Percentiles rank a stretch among this genome's conserved stretches.
These are phyloP conservation scores for Naganishia sp. DNA, from an alignment of 1,284 basidiomycete genomes.

Conservation along the genomic window DNA sequence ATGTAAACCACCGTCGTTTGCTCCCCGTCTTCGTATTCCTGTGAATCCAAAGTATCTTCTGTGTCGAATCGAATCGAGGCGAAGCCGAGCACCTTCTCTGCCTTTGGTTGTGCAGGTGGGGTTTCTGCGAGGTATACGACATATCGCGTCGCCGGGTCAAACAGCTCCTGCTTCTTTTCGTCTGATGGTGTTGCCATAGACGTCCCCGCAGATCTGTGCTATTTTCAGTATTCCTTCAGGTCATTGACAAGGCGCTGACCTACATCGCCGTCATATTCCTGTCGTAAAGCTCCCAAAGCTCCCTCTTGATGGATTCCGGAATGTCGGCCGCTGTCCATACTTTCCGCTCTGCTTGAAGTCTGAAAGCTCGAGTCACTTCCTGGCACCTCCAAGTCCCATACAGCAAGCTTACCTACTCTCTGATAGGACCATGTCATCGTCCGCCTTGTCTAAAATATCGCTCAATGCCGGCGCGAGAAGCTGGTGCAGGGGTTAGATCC, in stretches of 20 bases:
- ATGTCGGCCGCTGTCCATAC: constrained; percentile 32
- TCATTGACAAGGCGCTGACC: background rate
- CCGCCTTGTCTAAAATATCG: background rate
- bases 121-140: constrained; percentile 33
- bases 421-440: background rate
- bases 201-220: constrained; percentile 23
- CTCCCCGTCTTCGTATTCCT: constrained; percentile 34
- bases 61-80: constrained; percentile 52
- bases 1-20: constrained; percentile 28
- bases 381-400: background rate
- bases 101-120: background rate
- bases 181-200: constrained; percentile 39
- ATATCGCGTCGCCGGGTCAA: constrained; percentile 44
- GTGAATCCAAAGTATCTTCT: constrained; percentile 45
- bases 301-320: constrained; percentile 26
- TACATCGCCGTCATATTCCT: constrained; percentile 45
- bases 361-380: background rate
- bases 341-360: constrained; percentile 29
- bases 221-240: background rate
- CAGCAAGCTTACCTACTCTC: background rate
- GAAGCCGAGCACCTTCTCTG: constrained; percentile 42
- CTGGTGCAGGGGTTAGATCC: background rate
- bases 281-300: constrained; percentile 43
- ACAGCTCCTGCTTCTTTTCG: constrained; percentile 48
- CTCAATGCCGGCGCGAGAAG: background rate